Base-by-base conservation (phyloP, 768 basidiomycete species). In the Mycena polygramma region DNA sequence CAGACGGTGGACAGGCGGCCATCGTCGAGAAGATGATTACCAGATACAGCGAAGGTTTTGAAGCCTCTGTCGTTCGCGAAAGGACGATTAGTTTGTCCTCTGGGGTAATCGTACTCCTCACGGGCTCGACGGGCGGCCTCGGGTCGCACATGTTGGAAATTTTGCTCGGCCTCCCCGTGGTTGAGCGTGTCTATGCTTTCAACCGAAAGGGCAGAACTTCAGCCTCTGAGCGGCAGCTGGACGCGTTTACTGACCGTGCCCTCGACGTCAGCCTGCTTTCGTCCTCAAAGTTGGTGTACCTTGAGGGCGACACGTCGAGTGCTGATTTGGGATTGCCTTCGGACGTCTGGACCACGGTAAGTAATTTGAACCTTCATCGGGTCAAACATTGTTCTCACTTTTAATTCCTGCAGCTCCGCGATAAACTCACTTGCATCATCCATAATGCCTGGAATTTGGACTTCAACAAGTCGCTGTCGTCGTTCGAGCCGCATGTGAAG, bases 371-470 rank as follows among this genome's bases (percentile, higher is more conserved):
- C 9, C 15, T 39, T 30, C 57, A 39, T 49, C 37, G 15, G 51
- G n/a, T 37, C 65, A 80, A 36, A 7, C 35, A 49, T n/a, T 41
- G 10, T 41, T 20, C 26, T 37, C 4, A 19, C 59, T 55, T 61
- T 1, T 22, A 36, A 55, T 10, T 43, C 5, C 24, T 4, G 15
- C 17, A 82, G 79, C 72, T 85, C 10, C 74, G 76, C 15, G 67
- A 73, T n/a, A 74, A 71, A 4, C 74, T 83, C 8, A 85, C 79
- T 0, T 62, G 70, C 15, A 81, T 87, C 64, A 80, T 87, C 15
- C 85, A 87, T 60, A 84, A 81, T 55, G 86, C 85, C 2, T 87
- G 86, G 86, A 80, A 75, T 26, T 75, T 87, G 22, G 82, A 88
- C 53, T 87, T 87, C 73, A 88, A 86, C 66, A 39, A 83, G 22